phyloP scores from a whole-genome alignment of 202 grass and related monocot species.

The Schoenoplectus triqueter region DNA sequence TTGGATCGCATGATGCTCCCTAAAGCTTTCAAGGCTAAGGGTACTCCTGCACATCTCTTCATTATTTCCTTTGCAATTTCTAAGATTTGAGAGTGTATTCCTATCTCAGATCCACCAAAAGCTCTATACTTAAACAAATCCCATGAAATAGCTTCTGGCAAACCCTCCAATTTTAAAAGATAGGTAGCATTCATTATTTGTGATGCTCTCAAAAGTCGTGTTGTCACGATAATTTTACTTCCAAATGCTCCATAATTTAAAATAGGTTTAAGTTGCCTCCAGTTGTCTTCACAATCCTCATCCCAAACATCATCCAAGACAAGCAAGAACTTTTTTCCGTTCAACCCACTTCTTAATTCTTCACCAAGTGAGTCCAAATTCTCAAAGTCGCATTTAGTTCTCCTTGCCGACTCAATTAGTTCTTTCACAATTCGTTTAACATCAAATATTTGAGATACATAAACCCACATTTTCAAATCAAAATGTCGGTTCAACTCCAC shows the following conservation, averaged over 20 bases:
- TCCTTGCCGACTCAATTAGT: background rate
- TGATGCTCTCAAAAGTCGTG: background rate
- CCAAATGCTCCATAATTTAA: background rate
- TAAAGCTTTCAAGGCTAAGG: conserved; percentile 35
- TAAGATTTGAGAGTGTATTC: background rate
- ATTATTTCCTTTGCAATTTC: conserved; percentile 15
- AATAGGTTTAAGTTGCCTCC: conserved; percentile 14
- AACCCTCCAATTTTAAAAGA: background rate
- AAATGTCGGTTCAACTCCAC: background rate
- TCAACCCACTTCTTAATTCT: background rate
- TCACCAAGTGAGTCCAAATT: background rate
- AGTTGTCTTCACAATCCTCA: background rate
- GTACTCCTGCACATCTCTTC: conserved; percentile 29
- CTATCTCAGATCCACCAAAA: background rate
- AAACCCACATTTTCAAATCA: conserved; percentile 18
- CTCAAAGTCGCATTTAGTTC: background rate
- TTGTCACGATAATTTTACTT: conserved; percentile 37
- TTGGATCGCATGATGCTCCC: background rate
- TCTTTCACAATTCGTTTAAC: background rate
- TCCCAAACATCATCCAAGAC: conserved; percentile 45
- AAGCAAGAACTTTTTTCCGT: conserved; percentile 11
- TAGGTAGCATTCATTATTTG: background rate
- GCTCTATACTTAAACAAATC: conserved; percentile 4
- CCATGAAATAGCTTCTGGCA: background rate
- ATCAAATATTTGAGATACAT: conserved; percentile 25